Conservation (phyloP, 306 rosid genomes). For the Fagus crenata region DNA sequence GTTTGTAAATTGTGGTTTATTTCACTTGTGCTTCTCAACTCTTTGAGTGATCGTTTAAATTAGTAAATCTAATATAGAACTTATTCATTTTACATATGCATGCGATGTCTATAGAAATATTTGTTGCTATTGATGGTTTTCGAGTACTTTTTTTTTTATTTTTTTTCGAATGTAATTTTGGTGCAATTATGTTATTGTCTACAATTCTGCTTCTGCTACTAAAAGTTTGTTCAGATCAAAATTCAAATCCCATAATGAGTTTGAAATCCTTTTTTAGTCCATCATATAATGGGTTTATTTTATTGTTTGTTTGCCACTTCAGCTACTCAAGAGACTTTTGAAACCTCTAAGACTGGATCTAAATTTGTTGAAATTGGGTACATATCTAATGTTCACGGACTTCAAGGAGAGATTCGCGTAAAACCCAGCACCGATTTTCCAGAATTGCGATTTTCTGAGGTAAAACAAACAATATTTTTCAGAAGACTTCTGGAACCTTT, state of each 20-base stretch:
- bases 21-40: not conserved
- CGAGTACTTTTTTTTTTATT: not conserved
- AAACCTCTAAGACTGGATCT: slow-evolving; percentile 34
- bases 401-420: slow-evolving; percentile 76
- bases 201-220: not conserved
- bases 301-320: slow-evolving; percentile 23
- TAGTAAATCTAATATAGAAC: not conserved
- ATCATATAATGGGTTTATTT: not conserved
- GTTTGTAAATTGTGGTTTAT: not conserved
- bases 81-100: not conserved
- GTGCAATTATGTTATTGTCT: not conserved
- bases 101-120: not conserved
- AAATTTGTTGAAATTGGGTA: slow-evolving; percentile 72
- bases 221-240: not conserved
- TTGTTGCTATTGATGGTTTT: not conserved
- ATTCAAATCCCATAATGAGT: not conserved
- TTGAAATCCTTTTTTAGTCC: not conserved
- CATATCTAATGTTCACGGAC: slow-evolving; percentile 70
- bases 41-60: not conserved
- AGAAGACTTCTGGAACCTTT: not conserved
- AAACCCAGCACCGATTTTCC: slow-evolving; percentile 79
- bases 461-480: slow-evolving; percentile 28
- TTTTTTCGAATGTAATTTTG: not conserved
- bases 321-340: slow-evolving; percentile 49
- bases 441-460: slow-evolving; percentile 71